Evolutionary conservation across 441 rosid species (phyloP), one percentile per base, ranked within the genome.

Genomic region (Capsella rubella): DNA sequence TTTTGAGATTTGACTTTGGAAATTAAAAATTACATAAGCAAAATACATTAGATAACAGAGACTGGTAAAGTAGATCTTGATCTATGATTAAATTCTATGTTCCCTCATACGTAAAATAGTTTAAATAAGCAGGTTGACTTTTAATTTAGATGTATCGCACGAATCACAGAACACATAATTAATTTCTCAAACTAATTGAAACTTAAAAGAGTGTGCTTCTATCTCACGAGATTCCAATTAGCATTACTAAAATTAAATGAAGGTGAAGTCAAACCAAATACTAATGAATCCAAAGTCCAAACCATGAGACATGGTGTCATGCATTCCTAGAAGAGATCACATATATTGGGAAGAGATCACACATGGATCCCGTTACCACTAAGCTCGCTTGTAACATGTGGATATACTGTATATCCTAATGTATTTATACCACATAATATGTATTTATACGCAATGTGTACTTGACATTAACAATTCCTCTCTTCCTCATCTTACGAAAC

Each of bases 31-130:
- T 12, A 67, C 1, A 32, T 8, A 13, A 65, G 8, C 5, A 12
- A 13, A 57, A 32, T 0, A 55, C 58, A 10, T 11, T 6, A 53
- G 9, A 21, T 46, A 37, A 43, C 40, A 59, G 46, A 54, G 27
- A 27, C 8, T 63, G 45, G 39, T 34, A 64, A 76, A 29, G 47
- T 39, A 70, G 75, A 76, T 76, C 75, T 56, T 70, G 79, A 70
- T 76, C 80, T 70, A 40, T 12, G 46, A 57, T 71, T 71, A 64
- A 75, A 57, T 49, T 39, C 11, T 21, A 0, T 64, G 76, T 71
- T 71, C 80, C 80, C 70, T 8, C 8, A 39, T 2, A 4, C 42
- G 7, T 39, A 28, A 69, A 70, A 64, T 51, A 18, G 25, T 18
- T 37, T 18, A 39, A 61, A 55, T 18, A 39, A 39, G 31, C 0